These are phyloP conservation scores for Myochromella boudieri DNA, from an alignment of 768 basidiomycete species.

Conservation along the genomic window DNA sequence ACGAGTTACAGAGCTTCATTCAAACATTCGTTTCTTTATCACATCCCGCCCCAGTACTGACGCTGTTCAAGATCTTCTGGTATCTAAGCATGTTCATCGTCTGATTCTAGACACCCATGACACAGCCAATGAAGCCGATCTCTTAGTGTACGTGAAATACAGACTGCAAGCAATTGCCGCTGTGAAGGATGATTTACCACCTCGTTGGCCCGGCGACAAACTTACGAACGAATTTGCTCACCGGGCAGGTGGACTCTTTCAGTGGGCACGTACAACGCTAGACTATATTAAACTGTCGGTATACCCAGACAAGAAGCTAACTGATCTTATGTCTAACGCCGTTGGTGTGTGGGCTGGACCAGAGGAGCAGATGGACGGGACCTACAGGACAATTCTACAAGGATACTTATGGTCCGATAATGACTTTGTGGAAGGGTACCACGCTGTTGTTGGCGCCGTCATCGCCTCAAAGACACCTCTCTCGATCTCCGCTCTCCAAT, in stretches of 20 bases:
- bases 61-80: constrained; percentile 7
- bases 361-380: constrained; percentile 14
- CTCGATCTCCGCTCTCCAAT: constrained; percentile 9
- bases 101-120: constrained; percentile 13
- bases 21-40: constrained; percentile 18
- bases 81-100: constrained; percentile 1
- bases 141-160: constrained; percentile 12
- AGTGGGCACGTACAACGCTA: constrained; percentile 19
- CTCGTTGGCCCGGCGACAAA: too few relatives aligned
- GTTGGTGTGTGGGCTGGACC: constrained; percentile 4
- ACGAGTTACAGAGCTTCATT: constrained; percentile 17
- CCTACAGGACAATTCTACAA: constrained; percentile 14
- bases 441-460: constrained; percentile 9
- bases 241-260: constrained; percentile 21
- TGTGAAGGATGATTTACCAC: constrained; percentile 4
- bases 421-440: constrained; percentile 14
- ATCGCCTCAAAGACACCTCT: constrained; percentile 7
- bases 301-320: constrained; percentile 14
- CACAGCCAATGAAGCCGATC: constrained; percentile 14
- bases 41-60: constrained; percentile 17
- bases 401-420: constrained; percentile 14
- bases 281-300: constrained; percentile 13
- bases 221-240: constrained; percentile 1
- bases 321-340: constrained; percentile 3
- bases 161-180: constrained; percentile 13